Evolutionary conservation across 257 asterid genomes (phyloP).

Genomic region (Anisodus acutangulus): DNA sequence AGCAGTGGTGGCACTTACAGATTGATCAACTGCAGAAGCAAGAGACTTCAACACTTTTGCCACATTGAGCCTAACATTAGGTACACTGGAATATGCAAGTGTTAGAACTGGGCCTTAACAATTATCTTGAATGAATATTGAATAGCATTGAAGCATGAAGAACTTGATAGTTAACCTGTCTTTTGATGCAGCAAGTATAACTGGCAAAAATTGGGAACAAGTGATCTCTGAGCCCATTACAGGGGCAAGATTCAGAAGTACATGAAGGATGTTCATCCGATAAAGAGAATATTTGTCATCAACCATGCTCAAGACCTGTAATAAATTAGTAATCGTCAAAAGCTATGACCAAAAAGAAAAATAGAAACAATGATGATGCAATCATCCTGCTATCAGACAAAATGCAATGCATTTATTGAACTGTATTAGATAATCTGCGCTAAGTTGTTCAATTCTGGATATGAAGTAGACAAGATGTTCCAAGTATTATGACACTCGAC

Average conservation of each 20-base stretch:
- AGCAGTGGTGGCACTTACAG: constrained; percentile 51
- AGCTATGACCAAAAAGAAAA: background rate
- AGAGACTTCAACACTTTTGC: constrained; percentile 83
- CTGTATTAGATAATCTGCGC: background rate
- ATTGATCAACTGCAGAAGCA: constrained; percentile 70
- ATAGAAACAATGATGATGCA: background rate
- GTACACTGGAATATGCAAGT: constrained; percentile 58
- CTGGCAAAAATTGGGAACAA: constrained; percentile 49
- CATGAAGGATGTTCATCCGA: constrained; percentile 54
- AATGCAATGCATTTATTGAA: background rate
- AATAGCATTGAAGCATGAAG: constrained; percentile 28
- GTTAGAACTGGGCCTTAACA: constrained; percentile 19
- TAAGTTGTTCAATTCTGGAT: background rate
- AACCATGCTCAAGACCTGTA: constrained; percentile 53
- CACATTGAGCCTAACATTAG: constrained; percentile 79
- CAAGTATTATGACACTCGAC: background rate
- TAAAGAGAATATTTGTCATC: constrained; percentile 54
- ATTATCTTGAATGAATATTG: background rate
- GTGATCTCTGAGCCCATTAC: constrained; percentile 51
- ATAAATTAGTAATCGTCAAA: background rate
- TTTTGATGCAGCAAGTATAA: constrained; percentile 60
- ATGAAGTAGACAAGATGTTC: background rate
- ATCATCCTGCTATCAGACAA: background rate
- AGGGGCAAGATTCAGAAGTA: constrained; percentile 56
- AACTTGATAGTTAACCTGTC: constrained; percentile 56